phyloP scores from a whole-genome alignment of 164 flowering plant genomes.

The Aristolochia californica region DNA sequence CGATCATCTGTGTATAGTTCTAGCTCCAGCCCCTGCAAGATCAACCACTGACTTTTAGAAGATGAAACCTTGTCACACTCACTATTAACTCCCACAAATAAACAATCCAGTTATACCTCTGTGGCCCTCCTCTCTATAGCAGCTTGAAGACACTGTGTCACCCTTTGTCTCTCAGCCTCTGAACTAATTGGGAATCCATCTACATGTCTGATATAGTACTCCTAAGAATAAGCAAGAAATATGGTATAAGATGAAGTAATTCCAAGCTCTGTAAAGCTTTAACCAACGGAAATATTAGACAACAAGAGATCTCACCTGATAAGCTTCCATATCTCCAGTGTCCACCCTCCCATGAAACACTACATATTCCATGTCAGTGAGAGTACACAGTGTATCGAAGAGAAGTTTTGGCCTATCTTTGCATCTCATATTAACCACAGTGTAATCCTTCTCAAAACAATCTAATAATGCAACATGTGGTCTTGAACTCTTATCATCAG shows the following conservation, averaged over 20 bases:
- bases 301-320: conserved; percentile 22
- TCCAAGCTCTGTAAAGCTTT: no score
- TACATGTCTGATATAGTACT: conserved; percentile 42
- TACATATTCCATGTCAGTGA: conserved; percentile 51
- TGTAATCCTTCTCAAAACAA: conserved; percentile 30
- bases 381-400: conserved; percentile 36
- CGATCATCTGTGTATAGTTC: conserved; percentile 66
- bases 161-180: conserved; percentile 42
- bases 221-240: conserved; percentile 17
- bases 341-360: conserved; percentile 41
- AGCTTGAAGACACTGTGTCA: conserved; percentile 40
- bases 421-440: conserved; percentile 28
- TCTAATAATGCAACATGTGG: conserved; percentile 25
- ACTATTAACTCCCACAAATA: neutral
- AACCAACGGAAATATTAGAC: no score
- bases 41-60: neutral
- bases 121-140: conserved; percentile 38
- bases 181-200: conserved; percentile 47
- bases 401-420: conserved; percentile 39
- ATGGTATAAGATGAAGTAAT: no score
- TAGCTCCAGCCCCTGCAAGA: conserved; percentile 64
- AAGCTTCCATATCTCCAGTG: conserved; percentile 30
- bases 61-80: neutral
- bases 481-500: conserved; percentile 6
- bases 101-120: conserved; percentile 21